These are phyloP conservation scores for Tricholoma hemisulphureum DNA, from an alignment of 768 basidiomycete genomes.

Conservation along the genomic window DNA sequence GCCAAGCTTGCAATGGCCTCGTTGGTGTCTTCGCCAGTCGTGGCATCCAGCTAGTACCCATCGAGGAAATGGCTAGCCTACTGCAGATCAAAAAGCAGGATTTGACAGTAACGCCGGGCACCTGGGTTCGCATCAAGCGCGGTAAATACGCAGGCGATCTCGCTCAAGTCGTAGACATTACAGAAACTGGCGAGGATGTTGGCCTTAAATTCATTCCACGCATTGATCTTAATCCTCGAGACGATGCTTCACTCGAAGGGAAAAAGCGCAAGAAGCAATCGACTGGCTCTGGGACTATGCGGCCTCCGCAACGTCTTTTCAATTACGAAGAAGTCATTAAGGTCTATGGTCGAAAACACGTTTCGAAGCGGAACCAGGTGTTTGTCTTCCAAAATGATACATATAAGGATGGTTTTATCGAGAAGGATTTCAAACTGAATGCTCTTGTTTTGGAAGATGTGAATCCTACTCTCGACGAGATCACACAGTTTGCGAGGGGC, in stretches of 20 bases:
- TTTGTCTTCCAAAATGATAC: slow-evolving; percentile 93
- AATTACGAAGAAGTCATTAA: slow-evolving; percentile 89
- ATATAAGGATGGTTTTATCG: slow-evolving; percentile 91
- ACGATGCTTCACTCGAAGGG: slow-evolving; percentile 61
- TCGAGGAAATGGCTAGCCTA: slow-evolving; percentile 96
- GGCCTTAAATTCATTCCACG: slow-evolving; percentile 95
- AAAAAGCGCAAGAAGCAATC: slow-evolving; percentile 77
- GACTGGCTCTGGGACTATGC: slow-evolving; percentile 52
- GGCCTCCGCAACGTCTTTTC: slow-evolving; percentile 91
- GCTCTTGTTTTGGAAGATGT: slow-evolving; percentile 83
- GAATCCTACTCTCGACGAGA: slow-evolving; percentile 94
- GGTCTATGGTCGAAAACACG: slow-evolving; percentile 76
- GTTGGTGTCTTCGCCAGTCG: slow-evolving; percentile 88
- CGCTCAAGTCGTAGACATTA: slow-evolving; percentile 92
- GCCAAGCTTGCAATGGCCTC: slow-evolving; percentile 81
- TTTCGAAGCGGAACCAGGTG: slow-evolving; percentile 69
- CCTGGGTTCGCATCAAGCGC: slow-evolving; percentile 93
- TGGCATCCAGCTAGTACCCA: slow-evolving; percentile 83
- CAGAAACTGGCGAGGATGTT: slow-evolving; percentile 90
- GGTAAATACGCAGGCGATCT: slow-evolving; percentile 94
- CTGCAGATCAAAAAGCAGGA: slow-evolving; percentile 96
- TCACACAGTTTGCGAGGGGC: slow-evolving; percentile 81
- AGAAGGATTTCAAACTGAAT: slow-evolving; percentile 89
- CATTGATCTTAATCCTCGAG: slow-evolving; percentile 91
- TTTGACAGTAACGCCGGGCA: slow-evolving; percentile 75